These are phyloP conservation scores for Coelastrella sp. DNA, from an alignment of 139 green algal genomes.

Conservation along the genomic window DNA sequence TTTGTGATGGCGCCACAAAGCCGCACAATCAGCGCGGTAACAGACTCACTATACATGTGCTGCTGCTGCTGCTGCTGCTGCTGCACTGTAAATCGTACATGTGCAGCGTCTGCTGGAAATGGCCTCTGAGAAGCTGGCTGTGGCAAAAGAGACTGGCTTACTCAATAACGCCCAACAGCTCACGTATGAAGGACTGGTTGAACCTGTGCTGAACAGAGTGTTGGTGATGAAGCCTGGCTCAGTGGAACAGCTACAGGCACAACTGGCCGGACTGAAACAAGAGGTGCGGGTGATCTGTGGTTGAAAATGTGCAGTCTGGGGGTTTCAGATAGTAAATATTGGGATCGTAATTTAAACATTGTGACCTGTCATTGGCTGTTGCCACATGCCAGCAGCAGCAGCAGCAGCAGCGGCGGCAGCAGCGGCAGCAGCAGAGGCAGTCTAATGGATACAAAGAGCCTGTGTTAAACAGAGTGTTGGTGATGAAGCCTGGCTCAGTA, in stretches of 20 bases:
- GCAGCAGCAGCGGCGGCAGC: too few relatives aligned
- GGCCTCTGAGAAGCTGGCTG: not conserved
- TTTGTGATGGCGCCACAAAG: too few relatives aligned
- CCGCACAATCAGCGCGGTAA: too few relatives aligned
- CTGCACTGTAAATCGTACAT: not conserved
- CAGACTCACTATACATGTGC: too few relatives aligned
- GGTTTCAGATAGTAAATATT: too few relatives aligned
- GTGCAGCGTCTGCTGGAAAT: constrained; percentile 43
- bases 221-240: constrained; percentile 61
- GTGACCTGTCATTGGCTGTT: too few relatives aligned
- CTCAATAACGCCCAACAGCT: not conserved
- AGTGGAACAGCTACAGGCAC: constrained; percentile 50
- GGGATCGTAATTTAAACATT: too few relatives aligned
- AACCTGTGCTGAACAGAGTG: constrained; percentile 61
- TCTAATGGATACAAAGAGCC: too few relatives aligned
- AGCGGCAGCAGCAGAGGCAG: too few relatives aligned
- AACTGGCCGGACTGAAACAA: constrained; percentile 48
- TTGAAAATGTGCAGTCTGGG: too few relatives aligned
- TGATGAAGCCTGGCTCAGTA: constrained; percentile 56
- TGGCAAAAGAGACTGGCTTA: not conserved
- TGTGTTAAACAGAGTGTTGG: constrained; percentile 65
- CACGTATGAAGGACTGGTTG: constrained; percentile 24
- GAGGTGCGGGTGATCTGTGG: too few relatives aligned
- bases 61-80: constrained; percentile 5
- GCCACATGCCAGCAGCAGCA: too few relatives aligned